Percentiles rank a stretch among this genome's conserved stretches.
phyloP scores from a whole-genome alignment of 768 basidiomycete genomes.

The Hysterangium stoloniferum region DNA sequence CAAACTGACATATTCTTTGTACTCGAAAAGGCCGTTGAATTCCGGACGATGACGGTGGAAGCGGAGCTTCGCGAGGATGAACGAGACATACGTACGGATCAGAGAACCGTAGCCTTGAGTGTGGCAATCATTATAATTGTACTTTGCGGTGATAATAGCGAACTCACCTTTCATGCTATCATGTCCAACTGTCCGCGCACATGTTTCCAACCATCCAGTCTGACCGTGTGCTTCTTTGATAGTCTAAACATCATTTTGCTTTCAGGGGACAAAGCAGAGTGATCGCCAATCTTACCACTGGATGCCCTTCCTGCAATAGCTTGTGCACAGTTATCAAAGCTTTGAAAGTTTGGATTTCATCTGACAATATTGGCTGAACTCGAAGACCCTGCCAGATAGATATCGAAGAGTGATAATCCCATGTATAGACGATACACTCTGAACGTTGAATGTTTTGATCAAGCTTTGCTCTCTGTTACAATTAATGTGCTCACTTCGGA shows the following conservation, averaged over 20 bases:
- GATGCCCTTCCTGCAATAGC: slow-evolving; percentile 95
- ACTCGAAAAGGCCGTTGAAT: slow-evolving; percentile 98
- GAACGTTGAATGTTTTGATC: slow-evolving; percentile 10
- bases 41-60: slow-evolving; percentile 95
- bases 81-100: slow-evolving; percentile 93
- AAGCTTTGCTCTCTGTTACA: no score
- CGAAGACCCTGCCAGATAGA: slow-evolving; percentile 97
- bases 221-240: slow-evolving; percentile 96
- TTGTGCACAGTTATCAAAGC: slow-evolving; percentile 97
- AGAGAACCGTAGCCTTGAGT: slow-evolving; percentile 81
- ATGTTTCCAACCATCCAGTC: slow-evolving; percentile 97
- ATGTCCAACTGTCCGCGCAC: slow-evolving; percentile 76
- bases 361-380: slow-evolving; percentile 93
- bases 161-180: slow-evolving; percentile 69
- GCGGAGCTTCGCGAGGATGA: slow-evolving; percentile 88
- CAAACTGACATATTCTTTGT: slow-evolving; percentile 95
- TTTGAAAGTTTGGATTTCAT: slow-evolving; percentile 98
- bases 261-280: slow-evolving; percentile 4
- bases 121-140: slow-evolving; percentile 1
- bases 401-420: slow-evolving; percentile 97
- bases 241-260: slow-evolving; percentile 42
- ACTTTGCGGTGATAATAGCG: neutral
- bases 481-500: slow-evolving; percentile 59
- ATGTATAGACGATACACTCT: slow-evolving; percentile 99
- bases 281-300: slow-evolving; percentile 52